These are phyloP conservation scores for Stachybotrys echinatus DNA, from an alignment of 2,329 filamentous ascomycete genomes.

Conservation along the genomic window DNA sequence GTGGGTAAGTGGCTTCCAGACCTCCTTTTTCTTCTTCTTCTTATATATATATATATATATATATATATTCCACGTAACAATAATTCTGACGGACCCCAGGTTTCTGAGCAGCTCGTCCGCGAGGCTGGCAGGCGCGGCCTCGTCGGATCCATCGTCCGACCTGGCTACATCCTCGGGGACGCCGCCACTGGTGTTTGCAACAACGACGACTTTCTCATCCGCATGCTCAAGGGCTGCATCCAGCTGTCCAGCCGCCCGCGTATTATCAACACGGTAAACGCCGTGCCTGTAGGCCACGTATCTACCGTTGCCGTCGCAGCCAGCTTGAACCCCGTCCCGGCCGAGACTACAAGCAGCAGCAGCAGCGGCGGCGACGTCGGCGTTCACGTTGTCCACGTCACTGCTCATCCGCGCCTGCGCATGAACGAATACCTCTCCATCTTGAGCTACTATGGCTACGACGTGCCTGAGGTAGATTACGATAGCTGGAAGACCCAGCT, in stretches of 20 bases:
- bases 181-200: conserved; percentile 63
- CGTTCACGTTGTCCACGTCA: conserved; percentile 68
- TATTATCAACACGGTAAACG: conserved; percentile 83
- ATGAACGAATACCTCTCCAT: conserved; percentile 72
- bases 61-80: neutral
- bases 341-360: neutral
- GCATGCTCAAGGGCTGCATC: conserved; percentile 81
- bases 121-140: conserved; percentile 76
- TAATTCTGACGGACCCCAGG: conserved; percentile 4
- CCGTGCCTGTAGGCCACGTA: conserved; percentile 82
- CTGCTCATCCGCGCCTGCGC: conserved; percentile 69
- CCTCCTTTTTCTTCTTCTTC: too few relatives aligned
- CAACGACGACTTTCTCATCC: conserved; percentile 85
- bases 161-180: conserved; percentile 81
- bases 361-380: conserved; percentile 28
- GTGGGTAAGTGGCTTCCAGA: conserved; percentile 57
- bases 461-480: conserved; percentile 70
- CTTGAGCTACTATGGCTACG: conserved; percentile 67
- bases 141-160: conserved; percentile 71
- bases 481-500: conserved; percentile 22
- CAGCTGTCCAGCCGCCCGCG: conserved; percentile 68
- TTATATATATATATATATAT: too few relatives aligned
- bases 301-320: conserved; percentile 70
- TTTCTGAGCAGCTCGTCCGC: conserved; percentile 58
- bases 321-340: conserved; percentile 49